Conservation (phyloP, 768 basidiomycete genomes). For the Amanita pseudoporphyria region DNA sequence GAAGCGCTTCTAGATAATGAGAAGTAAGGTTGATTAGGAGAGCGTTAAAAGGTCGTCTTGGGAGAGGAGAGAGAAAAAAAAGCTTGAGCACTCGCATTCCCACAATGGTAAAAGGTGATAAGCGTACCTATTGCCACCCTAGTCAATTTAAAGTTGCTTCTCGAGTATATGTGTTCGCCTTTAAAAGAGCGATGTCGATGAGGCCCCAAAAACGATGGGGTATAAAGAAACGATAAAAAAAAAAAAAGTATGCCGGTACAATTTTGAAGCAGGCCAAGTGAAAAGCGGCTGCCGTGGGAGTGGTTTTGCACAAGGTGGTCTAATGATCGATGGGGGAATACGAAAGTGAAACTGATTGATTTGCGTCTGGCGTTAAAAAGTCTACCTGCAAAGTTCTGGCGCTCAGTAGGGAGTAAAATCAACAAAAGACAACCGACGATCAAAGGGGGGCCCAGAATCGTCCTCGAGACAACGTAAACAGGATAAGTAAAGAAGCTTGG, state of each 20-base stretch:
- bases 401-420: background rate
- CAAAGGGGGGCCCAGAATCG: background rate
- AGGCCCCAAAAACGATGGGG: background rate
- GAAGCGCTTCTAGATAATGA: background rate
- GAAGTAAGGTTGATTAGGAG: background rate
- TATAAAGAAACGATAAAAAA: background rate
- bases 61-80: background rate
- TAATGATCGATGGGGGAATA: background rate
- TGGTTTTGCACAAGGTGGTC: background rate
- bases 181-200: background rate
- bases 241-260: background rate
- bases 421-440: background rate
- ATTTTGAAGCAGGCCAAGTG: background rate
- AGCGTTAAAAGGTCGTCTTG: background rate
- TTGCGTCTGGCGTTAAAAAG: background rate
- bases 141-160: background rate
- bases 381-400: background rate
- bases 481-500: too few species aligned
- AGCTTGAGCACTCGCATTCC: background rate
- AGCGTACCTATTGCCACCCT: background rate
- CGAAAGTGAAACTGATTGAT: background rate
- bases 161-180: background rate
- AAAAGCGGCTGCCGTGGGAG: background rate
- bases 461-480: too few species aligned
- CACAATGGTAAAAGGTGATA: background rate